Evolutionary conservation across 2,329 filamentous ascomycete genomes (phyloP), one percentile per base, ranked within the genome.

Genomic region (Fusarium papillatum): DNA sequence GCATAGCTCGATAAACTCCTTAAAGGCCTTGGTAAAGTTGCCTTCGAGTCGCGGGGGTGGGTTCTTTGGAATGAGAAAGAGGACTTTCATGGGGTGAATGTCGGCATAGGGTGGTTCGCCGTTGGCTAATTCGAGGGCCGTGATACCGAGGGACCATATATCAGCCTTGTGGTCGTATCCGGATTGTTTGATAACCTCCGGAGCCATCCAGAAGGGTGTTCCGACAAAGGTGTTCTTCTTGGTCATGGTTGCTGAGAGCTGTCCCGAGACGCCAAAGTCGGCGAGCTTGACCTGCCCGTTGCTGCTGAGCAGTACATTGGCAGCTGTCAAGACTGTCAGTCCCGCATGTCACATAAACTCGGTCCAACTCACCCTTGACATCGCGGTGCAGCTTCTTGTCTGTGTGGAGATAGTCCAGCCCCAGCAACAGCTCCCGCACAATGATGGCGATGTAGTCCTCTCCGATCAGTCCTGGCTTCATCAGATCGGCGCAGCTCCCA

Each of bases 171-270:
- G 95, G 84, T 98, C 96, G 86, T 98, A 98, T 61, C 96, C 96
- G 69, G 95, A 98, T 84, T 99, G 96, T 86, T 98, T 98, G 84
- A 99, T 99, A 67, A 98, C 96, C 85, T 99, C 96, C 14, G 96
- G 96, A 4, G 97, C 96, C 96, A 99, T 99, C 97, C 97, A 99
- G 83, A 98, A 99, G 2, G 97, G 96, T 0, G 96, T 98, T 39
- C 97, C 97, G 38, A 99, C 96, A 83, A 98, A 99, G 0, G 96
- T 98, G 83, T 98, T 98, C 87, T 98, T 98, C 89, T 98, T 98
- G 74, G 96, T 98, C 96, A 98, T 98, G 62, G 96, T 99, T 9
- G 96, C 96, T 13, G 96, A 97, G 26, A 98, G 90, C 85, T 98
- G 97, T 34, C 96, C 96, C 1, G 96, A 98, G 9, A 99, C 97